Base-by-base conservation (phyloP, 2,329 filamentous ascomycete genomes). In the Ceratocystis albifundus region DNA sequence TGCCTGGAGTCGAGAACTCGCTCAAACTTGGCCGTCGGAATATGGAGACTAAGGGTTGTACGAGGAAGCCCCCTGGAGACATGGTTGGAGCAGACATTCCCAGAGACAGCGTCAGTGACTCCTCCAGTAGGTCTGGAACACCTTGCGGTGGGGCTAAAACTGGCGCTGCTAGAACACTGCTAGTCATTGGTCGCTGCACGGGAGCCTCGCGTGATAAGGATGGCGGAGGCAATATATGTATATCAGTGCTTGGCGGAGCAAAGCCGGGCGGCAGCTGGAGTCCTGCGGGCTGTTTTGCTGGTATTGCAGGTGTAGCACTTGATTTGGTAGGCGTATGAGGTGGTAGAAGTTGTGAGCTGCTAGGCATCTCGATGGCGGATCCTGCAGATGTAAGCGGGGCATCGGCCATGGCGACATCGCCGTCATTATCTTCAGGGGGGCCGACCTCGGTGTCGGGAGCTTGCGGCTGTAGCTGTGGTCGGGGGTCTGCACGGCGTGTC, bases 151-250 rank as follows among this genome's bases (percentile, higher is more conserved):
- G 73, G 7, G 75, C 76, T 3, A 78, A 71, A 17, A 77, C 73
- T 1, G 77, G 76, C 2, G 75, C 73, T 12, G 75, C 76, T 3
- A 78, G 72, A 25, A 77, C 73, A n/a, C 71, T 71, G n/a, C 61
- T 62, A 10, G 65, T 53, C 22, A 65, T 59, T 6, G 63, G 53
- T 12, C 63, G 62, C 10, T 62, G 62, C 55, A 53, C 62, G 2
- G 67, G 32, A 7, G 62, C 36, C 7, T 64, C 48, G 4, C 55
- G 32, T 12, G 64, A 36, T 30, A 57, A 22, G 12, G 66, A 63
- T 8, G 67, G 68, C 10, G 69, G 69, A 44, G 66, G 64, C 65
- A 68, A 65, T 3, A 63, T 28, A 1, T 46, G 44, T 15, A 61
- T 20, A 45, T 65, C 66, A 2, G 41, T 61, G 36, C 32, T 63